phyloP scores from a whole-genome alignment of 2,329 filamentous ascomycete species.

The Hymenoscyphus infarciens region DNA sequence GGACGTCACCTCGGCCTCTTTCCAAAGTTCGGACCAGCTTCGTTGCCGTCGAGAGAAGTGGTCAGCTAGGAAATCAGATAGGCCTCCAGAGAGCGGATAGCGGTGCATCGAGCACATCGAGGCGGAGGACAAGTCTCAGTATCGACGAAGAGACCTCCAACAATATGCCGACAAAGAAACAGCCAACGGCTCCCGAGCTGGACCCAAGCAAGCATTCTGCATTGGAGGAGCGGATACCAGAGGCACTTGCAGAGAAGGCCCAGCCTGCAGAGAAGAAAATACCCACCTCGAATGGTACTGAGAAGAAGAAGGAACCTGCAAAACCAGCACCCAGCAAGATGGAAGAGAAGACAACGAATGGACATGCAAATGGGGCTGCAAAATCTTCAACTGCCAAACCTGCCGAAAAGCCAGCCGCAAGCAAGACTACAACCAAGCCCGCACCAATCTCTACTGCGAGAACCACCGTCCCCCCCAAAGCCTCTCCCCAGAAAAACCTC shows the following conservation, averaged over 20 bases:
- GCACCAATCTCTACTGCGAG: conserved; percentile 29
- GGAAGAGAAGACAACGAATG: conserved; percentile 12
- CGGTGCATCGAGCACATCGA: conserved; percentile 29
- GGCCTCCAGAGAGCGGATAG: conserved; percentile 40
- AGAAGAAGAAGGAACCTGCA: conserved; percentile 18
- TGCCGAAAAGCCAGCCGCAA: conserved; percentile 17
- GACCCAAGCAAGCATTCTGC: conserved; percentile 26
- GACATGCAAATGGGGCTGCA: conserved; percentile 15
- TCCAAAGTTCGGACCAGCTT: conserved; percentile 75
- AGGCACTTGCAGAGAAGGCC: conserved; percentile 29
- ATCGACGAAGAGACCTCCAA: conserved; percentile 29
- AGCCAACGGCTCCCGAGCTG: conserved; percentile 27
- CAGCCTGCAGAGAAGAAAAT: conserved; percentile 22
- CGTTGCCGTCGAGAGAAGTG: conserved; percentile 60
- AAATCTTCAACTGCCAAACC: conserved; percentile 13
- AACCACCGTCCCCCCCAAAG: conserved; percentile 26
- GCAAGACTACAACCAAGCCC: conserved; percentile 21
- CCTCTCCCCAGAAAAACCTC: conserved; percentile 29
- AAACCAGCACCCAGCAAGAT: conserved; percentile 14
- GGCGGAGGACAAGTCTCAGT: conserved; percentile 31
- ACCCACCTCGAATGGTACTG: conserved; percentile 14
- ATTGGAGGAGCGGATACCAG: conserved; percentile 31
- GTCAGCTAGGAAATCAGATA: conserved; percentile 40
- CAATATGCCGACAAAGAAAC: conserved; percentile 26
- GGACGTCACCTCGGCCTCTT: conserved; percentile 58